Evolutionary conservation across 129 eudicot species (phyloP), one percentile per base, ranked within the genome.

Genomic region (Oenanthe sinensis): DNA sequence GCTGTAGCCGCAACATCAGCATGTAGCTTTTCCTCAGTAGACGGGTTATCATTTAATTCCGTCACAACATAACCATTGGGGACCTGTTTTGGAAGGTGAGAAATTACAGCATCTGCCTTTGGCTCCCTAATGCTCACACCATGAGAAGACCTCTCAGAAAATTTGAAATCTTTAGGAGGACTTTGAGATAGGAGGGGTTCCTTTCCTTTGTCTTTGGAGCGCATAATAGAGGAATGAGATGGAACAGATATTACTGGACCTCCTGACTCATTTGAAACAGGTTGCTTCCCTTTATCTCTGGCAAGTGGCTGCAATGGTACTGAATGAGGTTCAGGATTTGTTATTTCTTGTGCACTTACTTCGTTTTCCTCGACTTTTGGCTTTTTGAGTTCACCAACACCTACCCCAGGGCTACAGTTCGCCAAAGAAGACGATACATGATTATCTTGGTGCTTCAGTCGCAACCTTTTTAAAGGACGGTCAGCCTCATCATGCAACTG

Each of bases 391-490:
- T 84, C 75, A 30, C 81, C 74, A 74, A 71, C 82, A 71, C 82
- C 47, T 67, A 82, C 33, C 30, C 62, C 67, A n/a, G 86, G 54
- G 82, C 77, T 74, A 24, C 36, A 45, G 12, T 72, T n/a, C 12
- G 39, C 24, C 37, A 72, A 10, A 44, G 88, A 82, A 26, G 89
- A 52, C 79, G 89, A 84, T 75, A 83, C 75, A 69, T 81, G 84
- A 73, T 82, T 89, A 73, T 83, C 91, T 81, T 86, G 90, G 85
- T 84, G 83, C 73, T 86, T 86, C 75, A 81, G 62, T 22, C 96
- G 87, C 69, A 85, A 69, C 80, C 96, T 89, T 83, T 93, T 93
- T 33, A 93, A 85, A 16, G 98, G 98, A 2, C 94, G 80, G 80
- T 84, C 92, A 14, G 89, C 85, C 77, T 88, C 96, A 77, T 88